Percentiles rank a stretch among this genome's conserved stretches.
phyloP scores from a whole-genome alignment of 2,329 filamentous ascomycete species.

The Colletotrichum orchidophilum region DNA sequence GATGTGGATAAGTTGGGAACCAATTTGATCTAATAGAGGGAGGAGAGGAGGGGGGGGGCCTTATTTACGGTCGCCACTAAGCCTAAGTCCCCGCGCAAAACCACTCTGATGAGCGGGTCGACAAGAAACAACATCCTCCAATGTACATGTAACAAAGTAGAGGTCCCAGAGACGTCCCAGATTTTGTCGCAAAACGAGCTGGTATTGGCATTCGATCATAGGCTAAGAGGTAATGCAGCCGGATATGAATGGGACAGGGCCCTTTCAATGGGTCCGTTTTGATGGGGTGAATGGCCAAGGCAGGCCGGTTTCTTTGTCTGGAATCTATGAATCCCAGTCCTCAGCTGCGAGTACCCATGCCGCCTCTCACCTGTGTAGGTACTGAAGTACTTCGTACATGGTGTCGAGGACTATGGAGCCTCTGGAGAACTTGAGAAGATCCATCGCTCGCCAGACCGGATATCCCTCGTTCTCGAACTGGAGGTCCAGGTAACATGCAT shows the following conservation, averaged over 20 bases:
- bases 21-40: background rate
- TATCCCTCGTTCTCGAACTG: background rate
- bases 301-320: background rate
- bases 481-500: conserved; percentile 9
- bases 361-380: background rate
- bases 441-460: background rate
- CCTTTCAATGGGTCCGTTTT: background rate
- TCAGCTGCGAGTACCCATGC: background rate
- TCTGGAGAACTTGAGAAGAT: background rate
- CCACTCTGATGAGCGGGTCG: background rate
- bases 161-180: background rate
- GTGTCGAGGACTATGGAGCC: background rate
- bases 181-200: background rate
- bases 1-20: background rate
- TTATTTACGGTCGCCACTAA: background rate
- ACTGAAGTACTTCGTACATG: background rate
- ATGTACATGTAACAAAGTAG: too few species aligned
- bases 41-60: background rate
- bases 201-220: background rate
- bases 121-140: background rate
- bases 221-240: background rate
- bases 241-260: conserved; percentile 7
- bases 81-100: background rate
- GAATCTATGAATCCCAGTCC: conserved; percentile 2
- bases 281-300: background rate